phyloP scores from a whole-genome alignment of 495 filamentous ascomycete species.

The Penicillium coffeae region DNA sequence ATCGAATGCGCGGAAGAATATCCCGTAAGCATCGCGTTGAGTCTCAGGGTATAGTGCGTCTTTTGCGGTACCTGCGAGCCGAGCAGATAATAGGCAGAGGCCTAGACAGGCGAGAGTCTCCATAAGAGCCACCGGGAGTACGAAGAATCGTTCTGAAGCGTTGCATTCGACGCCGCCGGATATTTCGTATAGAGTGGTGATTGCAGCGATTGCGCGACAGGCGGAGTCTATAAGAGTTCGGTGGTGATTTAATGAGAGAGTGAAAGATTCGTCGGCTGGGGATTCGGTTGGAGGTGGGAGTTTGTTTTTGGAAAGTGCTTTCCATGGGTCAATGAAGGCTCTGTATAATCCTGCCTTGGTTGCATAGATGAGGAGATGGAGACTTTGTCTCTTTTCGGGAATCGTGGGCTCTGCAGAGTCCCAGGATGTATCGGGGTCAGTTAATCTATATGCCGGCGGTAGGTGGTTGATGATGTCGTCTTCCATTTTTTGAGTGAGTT shows the following conservation, averaged over 20 bases:
- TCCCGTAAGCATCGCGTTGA: neutral
- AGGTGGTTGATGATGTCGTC: slow-evolving; percentile 3
- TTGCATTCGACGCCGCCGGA: neutral
- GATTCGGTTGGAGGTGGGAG: neutral
- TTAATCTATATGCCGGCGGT: neutral
- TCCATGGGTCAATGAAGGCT: neutral
- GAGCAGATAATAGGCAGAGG: neutral
- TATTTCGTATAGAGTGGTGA: neutral
- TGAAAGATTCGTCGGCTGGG: neutral
- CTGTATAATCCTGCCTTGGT: neutral
- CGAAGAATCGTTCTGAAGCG: neutral
- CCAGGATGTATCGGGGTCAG: slow-evolving; percentile 2
- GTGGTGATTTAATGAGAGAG: neutral
- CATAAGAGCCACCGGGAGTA: neutral
- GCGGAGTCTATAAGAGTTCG: neutral
- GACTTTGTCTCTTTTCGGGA: neutral
- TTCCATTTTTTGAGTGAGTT: slow-evolving; percentile 2
- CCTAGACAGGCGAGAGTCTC: neutral
- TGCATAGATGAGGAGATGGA: neutral
- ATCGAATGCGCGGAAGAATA: neutral
- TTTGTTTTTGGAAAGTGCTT: neutral
- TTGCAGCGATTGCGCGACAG: neutral
- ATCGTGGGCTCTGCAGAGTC: neutral
- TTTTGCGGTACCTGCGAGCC: neutral
- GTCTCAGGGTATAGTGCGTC: neutral